These are phyloP conservation scores for Ceratobasidium sp. DNA, from an alignment of 1,284 basidiomycete genomes.

Conservation along the genomic window DNA sequence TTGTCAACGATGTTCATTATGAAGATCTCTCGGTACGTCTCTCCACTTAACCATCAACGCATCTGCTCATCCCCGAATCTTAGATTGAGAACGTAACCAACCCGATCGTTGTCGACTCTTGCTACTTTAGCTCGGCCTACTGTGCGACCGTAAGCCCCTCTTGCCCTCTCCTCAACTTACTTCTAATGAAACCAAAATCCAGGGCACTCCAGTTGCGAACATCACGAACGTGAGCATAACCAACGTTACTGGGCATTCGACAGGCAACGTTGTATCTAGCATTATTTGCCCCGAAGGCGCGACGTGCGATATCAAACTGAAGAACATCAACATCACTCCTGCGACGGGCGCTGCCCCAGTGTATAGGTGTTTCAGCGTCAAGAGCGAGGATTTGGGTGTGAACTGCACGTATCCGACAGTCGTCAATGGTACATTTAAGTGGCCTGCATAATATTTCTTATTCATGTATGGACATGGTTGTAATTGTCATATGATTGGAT, in stretches of 20 bases:
- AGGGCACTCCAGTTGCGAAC: slow-evolving; percentile 35
- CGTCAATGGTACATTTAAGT: slow-evolving; percentile 36
- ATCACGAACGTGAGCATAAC: slow-evolving; percentile 38
- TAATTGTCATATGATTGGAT: too few relatives aligned
- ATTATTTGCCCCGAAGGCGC: slow-evolving; percentile 36
- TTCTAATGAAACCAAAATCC: not conserved
- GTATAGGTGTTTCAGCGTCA: slow-evolving; percentile 35
- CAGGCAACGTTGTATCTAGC: slow-evolving; percentile 25
- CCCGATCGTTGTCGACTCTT: slow-evolving; percentile 35
- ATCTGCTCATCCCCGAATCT: not conserved
- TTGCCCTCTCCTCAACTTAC: not conserved
- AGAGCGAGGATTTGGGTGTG: slow-evolving; percentile 32
- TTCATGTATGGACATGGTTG: too few relatives aligned
- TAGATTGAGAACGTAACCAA: slow-evolving; percentile 27
- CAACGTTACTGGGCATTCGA: slow-evolving; percentile 35
- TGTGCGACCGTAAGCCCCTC: slow-evolving; percentile 18
- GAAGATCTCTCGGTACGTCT: slow-evolving; percentile 29
- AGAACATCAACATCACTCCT: slow-evolving; percentile 38
- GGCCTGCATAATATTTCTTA: slow-evolving; percentile 17
- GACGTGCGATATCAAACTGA: slow-evolving; percentile 38
- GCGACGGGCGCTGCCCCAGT: slow-evolving; percentile 35
- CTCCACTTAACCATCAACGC: not conserved
- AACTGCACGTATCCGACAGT: slow-evolving; percentile 36
- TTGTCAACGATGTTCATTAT: slow-evolving; percentile 38
- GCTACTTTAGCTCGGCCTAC: slow-evolving; percentile 35